Evolutionary conservation across 768 basidiomycete species (phyloP).

Genomic region (Trametes gibbosa): DNA sequence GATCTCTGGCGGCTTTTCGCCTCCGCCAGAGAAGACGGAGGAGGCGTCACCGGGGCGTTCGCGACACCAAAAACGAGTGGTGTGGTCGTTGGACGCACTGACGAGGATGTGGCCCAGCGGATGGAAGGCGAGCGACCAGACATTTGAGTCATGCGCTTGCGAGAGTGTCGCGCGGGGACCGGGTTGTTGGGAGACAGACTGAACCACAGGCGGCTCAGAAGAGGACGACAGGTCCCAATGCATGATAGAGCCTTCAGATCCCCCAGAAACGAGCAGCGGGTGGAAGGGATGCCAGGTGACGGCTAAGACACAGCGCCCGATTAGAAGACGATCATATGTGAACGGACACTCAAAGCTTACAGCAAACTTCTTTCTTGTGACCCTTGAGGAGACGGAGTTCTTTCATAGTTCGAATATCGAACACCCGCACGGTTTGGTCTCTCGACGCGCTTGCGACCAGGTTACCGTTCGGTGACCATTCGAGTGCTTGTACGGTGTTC

Average conservation of each 20-base stretch:
- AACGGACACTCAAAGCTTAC: constrained; percentile 45
- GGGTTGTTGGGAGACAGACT: constrained; percentile 32
- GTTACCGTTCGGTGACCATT: constrained; percentile 95
- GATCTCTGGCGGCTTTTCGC: constrained; percentile 79
- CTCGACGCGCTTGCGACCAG: constrained; percentile 92
- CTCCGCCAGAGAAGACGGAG: constrained; percentile 76
- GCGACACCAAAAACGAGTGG: constrained; percentile 97
- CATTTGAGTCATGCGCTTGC: constrained; percentile 97
- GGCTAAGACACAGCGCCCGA: constrained; percentile 42
- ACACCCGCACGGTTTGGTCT: constrained; percentile 92
- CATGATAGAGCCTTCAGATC: constrained; percentile 89
- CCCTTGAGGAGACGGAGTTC: constrained; percentile 90
- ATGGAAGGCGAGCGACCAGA: constrained; percentile 95
- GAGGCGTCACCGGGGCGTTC: constrained; percentile 82
- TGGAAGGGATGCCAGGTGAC: constrained; percentile 96
- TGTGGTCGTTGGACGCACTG: constrained; percentile 96
- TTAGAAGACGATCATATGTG: neutral
- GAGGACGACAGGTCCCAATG: constrained; percentile 86
- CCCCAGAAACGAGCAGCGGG: constrained; percentile 88
- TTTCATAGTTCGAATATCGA: constrained; percentile 98
- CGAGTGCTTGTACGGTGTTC: constrained; percentile 89
- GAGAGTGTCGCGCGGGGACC: constrained; percentile 80
- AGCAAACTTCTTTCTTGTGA: constrained; percentile 98
- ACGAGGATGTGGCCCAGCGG: constrained; percentile 94
- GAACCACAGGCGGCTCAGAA: constrained; percentile 44